Conservation (phyloP, 2,329 filamentous ascomycete genomes). For the Dryadomyces quercivorus region DNA sequence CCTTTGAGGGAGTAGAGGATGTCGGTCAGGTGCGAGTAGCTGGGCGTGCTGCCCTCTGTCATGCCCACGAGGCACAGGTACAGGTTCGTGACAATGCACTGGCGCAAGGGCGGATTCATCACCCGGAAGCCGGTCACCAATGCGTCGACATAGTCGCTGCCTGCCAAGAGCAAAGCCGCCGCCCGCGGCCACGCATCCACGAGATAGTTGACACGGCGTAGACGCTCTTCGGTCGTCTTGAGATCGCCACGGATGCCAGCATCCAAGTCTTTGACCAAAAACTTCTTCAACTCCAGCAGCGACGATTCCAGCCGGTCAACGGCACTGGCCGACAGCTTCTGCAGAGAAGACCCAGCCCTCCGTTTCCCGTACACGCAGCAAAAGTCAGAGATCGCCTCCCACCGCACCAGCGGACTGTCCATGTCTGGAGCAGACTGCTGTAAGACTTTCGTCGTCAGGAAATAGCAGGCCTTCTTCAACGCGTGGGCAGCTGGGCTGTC, state of each 20-base stretch:
- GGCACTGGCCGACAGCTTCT: conserved; percentile 38
- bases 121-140: conserved; percentile 54
- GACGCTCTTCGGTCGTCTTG: conserved; percentile 36
- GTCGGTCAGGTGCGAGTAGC: conserved; percentile 65
- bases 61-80: conserved; percentile 68
- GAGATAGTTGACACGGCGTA: conserved; percentile 51
- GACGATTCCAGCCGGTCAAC: conserved; percentile 37
- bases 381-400: conserved; percentile 42
- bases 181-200: conserved; percentile 47
- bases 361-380: conserved; percentile 55
- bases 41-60: conserved; percentile 52
- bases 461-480: conserved; percentile 53
- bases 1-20: conserved; percentile 71
- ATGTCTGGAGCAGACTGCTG: conserved; percentile 18
- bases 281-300: conserved; percentile 47
- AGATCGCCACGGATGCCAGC: conserved; percentile 43
- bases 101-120: conserved; percentile 50
- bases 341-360: conserved; percentile 37
- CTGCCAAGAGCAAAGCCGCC: conserved; percentile 58
- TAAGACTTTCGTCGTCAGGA: conserved; percentile 44
- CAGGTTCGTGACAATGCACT: conserved; percentile 55
- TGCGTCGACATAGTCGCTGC: conserved; percentile 78
- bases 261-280: conserved; percentile 51
- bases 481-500: conserved; percentile 23
- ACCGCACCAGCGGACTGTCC: conserved; percentile 36